Base-by-base conservation (phyloP, 73 alveolate species). In the Diophrys sp. region DNA sequence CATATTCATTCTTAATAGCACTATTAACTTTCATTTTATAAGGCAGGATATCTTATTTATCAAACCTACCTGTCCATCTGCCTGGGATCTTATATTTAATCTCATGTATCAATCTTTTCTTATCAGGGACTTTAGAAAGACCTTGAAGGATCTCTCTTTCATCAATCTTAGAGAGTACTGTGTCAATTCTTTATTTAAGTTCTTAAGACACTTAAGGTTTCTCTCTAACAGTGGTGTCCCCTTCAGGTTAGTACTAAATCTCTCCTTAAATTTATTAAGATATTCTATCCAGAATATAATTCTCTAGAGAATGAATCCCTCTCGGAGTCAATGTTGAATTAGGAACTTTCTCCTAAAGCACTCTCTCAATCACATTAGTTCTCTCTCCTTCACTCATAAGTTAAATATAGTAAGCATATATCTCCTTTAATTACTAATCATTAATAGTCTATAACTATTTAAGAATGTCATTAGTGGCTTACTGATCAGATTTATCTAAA, bases 41-140 rank as follows among this genome's bases (percentile, higher is more conserved):
- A 31, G 89, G 94, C 14, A 87, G 70, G 73, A 87, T 81, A 56
- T 87, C 94, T 34, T 87, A 80, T 44, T 54, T 77, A 54, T 87
- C 77, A 56, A 87, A 87, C 54, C 68, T 67, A 33, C 57, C 70
- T 0, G 94, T 87, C 94, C 94, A 87, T 34, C 82, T 62, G 75
- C 34, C 88, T 26, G 94, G 94, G 23, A 87, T 80, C 71, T 80
- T 80, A 54, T 87, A 73, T 54, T 87, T 87, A 54, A 87, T 75
- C 71, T 87, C 89, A 55, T 73, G 73, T 71, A 72, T 74, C 26
- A 56, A 79, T 26, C 33, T 44, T 30, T 67, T 33, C 74, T 87
- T 80, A 32, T 80, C 70, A 24, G 85, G 94, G 24, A 85, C 83
- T 67, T 79, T 85, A 54, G 83, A 44, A 11, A 44, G 62, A 44